Base-by-base conservation (phyloP, 2,329 filamentous ascomycete genomes). In the Sarocladium oryzae region DNA sequence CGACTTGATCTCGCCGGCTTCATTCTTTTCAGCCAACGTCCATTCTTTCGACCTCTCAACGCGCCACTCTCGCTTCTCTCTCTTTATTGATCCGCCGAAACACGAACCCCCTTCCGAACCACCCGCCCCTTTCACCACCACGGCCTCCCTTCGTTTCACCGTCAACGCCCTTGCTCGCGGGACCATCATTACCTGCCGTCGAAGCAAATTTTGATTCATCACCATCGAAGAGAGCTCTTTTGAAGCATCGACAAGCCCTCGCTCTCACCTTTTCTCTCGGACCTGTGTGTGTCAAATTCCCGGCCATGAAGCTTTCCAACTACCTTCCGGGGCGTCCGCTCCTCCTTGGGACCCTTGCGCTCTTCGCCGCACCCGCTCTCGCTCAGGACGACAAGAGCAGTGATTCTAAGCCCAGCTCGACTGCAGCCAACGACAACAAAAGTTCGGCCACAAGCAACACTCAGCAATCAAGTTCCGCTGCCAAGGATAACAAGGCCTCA, bases 361-460 rank as follows among this genome's bases (percentile, higher is more conserved):
- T 69, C 9, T 60, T 67, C 33, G 58, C 63, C 41, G 53, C 58
- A 3, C 55, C 67, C 11, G 62, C 52, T n/a, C 56, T 63, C 51
- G 69, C 69, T n/a, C 66, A 68, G 54, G 55, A 58, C 20, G 59
- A 59, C 16, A 53, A 54, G 50, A 55, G 55, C 8, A 23, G 51
- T 53, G 35, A 50, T 49, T 6, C 40, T 11, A 20, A 49, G 46
- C 23, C 3, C 45, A 37, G 21, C 33, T 36, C 46, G 2, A 18
- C 30, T 20, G 11, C 46, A 18, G 28, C 20, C 21, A 37, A 16
- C 20, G 16, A 15, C 41, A 36, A 53, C 48, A 30, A 7, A 7
- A 30, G 13, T 30, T 7, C 28, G 13, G 28, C 28, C 28, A n/a
- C n/a, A n/a, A 49, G 38, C 21, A 35, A 37, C 21, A 13, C 28